These are phyloP conservation scores for Trebouxia sp. DNA, from an alignment of 139 green algal genomes.

Conservation along the genomic window DNA sequence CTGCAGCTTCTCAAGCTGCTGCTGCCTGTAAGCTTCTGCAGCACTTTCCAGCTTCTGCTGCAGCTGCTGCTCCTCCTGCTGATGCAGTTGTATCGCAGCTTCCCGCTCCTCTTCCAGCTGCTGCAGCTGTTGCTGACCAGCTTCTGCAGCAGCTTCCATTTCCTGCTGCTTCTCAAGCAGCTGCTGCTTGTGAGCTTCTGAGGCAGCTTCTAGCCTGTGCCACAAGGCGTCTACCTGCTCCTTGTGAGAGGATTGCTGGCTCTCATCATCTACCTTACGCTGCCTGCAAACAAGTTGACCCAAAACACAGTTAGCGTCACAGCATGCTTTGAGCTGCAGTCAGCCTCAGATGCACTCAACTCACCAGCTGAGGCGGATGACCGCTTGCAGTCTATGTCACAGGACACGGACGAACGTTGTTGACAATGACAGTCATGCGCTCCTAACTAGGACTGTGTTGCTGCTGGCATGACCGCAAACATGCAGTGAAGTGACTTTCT, in stretches of 20 bases:
- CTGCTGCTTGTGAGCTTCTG: not conserved
- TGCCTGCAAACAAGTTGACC: not conserved
- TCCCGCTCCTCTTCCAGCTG: not conserved
- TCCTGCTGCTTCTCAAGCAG: conserved; percentile 29
- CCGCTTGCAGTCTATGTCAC: no score
- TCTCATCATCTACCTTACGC: not conserved
- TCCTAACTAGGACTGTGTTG: no score
- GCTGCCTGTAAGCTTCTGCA: not conserved
- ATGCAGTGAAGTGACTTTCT: no score
- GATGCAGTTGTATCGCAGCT: not conserved
- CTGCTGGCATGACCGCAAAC: no score
- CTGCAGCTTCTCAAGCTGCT: no score
- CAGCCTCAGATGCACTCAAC: no score
- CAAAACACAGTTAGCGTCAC: not conserved
- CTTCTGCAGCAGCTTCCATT: not conserved
- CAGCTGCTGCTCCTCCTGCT: not conserved
- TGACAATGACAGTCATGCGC: no score
- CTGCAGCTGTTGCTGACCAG: not conserved
- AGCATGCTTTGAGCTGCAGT: not conserved
- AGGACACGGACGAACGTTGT: no score
- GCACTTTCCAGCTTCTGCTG: not conserved
- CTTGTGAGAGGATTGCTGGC: conserved; percentile 1
- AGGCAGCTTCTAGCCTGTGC: conserved; percentile 32
- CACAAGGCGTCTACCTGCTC: not conserved
- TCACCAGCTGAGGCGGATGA: no score